Evolutionary conservation across 2,329 filamentous ascomycete genomes (phyloP).

Genomic region (Aspergillaceae sp.): DNA sequence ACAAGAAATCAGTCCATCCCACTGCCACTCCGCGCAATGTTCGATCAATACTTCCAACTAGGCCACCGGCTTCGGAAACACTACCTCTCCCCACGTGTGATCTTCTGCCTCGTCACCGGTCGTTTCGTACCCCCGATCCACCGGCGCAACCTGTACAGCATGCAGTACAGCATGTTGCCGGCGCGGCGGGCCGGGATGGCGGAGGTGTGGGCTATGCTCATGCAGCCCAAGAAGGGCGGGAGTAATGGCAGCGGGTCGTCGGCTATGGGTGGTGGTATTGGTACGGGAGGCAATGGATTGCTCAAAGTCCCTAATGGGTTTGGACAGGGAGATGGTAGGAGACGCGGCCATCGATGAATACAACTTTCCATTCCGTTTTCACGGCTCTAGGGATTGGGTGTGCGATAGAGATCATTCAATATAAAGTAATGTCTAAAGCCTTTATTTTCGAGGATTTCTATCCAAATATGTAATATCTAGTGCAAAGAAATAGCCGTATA

Average conservation of each 20-base stretch:
- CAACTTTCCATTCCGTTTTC: too few relatives aligned
- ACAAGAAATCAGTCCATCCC: slow-evolving; percentile 61
- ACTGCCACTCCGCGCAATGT: slow-evolving; percentile 84
- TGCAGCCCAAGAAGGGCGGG: slow-evolving; percentile 34
- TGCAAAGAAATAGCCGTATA: too few relatives aligned
- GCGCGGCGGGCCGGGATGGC: slow-evolving; percentile 67
- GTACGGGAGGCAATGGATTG: slow-evolving; percentile 18
- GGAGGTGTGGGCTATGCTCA: slow-evolving; percentile 76
- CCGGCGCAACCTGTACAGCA: slow-evolving; percentile 83
- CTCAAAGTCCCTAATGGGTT: slow-evolving; percentile 27
- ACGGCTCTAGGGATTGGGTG: too few relatives aligned
- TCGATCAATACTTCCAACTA: slow-evolving; percentile 94
- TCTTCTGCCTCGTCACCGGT: slow-evolving; percentile 79
- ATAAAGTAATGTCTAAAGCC: neutral
- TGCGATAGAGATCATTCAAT: too few relatives aligned
- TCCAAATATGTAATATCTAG: too few relatives aligned
- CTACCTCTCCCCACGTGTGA: slow-evolving; percentile 80
- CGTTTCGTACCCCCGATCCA: slow-evolving; percentile 93
- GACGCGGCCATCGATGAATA: slow-evolving; percentile 27
- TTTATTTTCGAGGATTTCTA: too few relatives aligned
- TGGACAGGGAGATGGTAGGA: slow-evolving; percentile 22
- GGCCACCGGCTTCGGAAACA: slow-evolving; percentile 87
- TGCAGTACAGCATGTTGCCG: slow-evolving; percentile 97
- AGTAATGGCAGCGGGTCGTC: slow-evolving; percentile 16
- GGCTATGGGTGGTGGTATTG: slow-evolving; percentile 18